Conservation (phyloP, 2,329 filamentous ascomycete species). For the Truncatella angustata region DNA sequence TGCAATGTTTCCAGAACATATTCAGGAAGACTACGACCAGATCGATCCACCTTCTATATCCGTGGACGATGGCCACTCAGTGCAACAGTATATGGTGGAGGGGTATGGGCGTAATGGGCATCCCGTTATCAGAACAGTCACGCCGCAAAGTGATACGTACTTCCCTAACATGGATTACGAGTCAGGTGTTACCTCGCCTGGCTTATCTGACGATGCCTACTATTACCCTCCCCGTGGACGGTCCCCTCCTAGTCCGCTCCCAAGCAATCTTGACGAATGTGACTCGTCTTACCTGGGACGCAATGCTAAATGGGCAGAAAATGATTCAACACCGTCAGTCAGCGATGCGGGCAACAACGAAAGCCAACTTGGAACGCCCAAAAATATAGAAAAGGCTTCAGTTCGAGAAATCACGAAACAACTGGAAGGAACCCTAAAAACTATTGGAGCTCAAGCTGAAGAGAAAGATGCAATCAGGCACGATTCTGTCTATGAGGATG, state of each 20-base stretch:
- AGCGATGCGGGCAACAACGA: conserved; percentile 16
- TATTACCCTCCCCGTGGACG: conserved; percentile 49
- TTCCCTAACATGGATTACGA: conserved; percentile 34
- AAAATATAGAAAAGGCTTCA: conserved; percentile 11
- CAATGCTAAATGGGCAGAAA: conserved; percentile 20
- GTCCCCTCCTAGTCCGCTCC: conserved; percentile 51
- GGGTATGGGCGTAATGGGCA: conserved; percentile 31
- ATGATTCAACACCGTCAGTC: conserved; percentile 12
- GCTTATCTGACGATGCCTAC: conserved; percentile 38
- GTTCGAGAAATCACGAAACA: conserved; percentile 4
- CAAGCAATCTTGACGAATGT: conserved; percentile 38
- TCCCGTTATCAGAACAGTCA: conserved; percentile 37
- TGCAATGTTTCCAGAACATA: conserved; percentile 57
- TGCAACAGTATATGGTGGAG: conserved; percentile 38
- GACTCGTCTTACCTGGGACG: conserved; percentile 24
- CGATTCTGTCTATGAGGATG: conserved; percentile 3
- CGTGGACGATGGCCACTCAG: conserved; percentile 37
- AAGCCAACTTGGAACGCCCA: conserved; percentile 18
- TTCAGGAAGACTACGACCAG: conserved; percentile 23
- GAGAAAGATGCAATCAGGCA: neutral
- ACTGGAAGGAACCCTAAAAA: conserved; percentile 20
- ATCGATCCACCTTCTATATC: conserved; percentile 33
- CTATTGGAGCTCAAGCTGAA: conserved; percentile 17
- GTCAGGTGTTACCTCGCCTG: conserved; percentile 30
- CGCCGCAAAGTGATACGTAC: conserved; percentile 43